Base-by-base conservation (phyloP, 2,329 filamentous ascomycete species). In the Camptophora hylomeconis region DNA sequence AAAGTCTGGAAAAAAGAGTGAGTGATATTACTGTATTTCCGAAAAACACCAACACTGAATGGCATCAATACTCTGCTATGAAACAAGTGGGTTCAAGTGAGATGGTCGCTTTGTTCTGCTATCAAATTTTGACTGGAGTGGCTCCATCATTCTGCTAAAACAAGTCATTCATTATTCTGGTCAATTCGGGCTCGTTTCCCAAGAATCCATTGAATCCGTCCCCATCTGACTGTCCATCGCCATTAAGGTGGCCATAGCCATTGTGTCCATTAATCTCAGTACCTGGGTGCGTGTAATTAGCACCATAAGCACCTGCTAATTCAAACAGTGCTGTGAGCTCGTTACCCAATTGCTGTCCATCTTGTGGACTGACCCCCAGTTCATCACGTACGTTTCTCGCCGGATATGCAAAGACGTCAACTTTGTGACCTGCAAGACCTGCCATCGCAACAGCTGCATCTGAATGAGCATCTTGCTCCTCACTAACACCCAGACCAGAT, bases 381-480 rank as follows among this genome's bases (percentile, higher is more conserved):
- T 60, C 57, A 35, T 50, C 53, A 20, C 56, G 48, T 18, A 47
- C 31, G 8, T 24, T 16, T 17, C 34, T 39, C 6, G 50, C 49
- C 33, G 64, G 71, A 13, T 70, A 46, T 0, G 65, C 58, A 34
- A 69, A 50, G 32, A 69, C 65, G 33, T 75, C 68, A 10, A 75
- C 66, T 16, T 64, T 61, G 45, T 75, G 69, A 5, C 72, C 72
- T 2, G 72, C 72, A 11, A 77, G 54, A 2, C 70, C 71, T 7
- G 71, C 72, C 72, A 77, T 75, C 6, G 72, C 71, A 4, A 75
- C 67, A 2, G 72, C 72, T 3, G 72, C 72, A 13, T 63, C 66
- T 2, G 69, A 72, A 44, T 72, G 70, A 10, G 69, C 60, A 37
- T 75, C 71, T 12, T 56, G 54, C 35, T 22, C 49, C 19, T 18